Base-by-base conservation (phyloP, 2,329 filamentous ascomycete species). In the Aspergillus carbonarius region DNA sequence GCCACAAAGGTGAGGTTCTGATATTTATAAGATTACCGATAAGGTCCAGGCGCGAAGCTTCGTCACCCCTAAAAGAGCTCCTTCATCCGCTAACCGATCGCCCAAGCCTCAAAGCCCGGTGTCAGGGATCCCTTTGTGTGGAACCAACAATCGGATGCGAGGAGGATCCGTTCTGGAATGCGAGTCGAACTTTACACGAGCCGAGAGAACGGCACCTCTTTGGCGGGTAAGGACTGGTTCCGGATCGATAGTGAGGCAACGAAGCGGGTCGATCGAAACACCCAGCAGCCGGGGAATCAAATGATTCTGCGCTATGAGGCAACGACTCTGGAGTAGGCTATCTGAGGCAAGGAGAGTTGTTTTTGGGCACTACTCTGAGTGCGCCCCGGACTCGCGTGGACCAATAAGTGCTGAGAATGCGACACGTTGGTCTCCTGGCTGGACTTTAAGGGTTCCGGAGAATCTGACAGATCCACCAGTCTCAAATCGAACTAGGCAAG, bases 131-230 rank as follows among this genome's bases (percentile, higher is more conserved):
- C 52, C 35, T 46, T 27, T 27, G 37, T 18, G 44, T 50, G 32
- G 50, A 50, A 35, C 59, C 54, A 54, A 47, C 39, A 57, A 60
- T 47, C 55, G 44, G 60, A 58, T 54, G 58, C 37, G 58, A 54
- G 46, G 59, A 54, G 50, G 59, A 59, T 63, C 57, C 32, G 46
- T 66, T 68, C 65, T 68, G 60, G 66, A 67, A 68, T 61, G 54
- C 55, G 57, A 60, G 56, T 63, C 52, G 57, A 60, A 62, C 32
- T 40, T 54, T 58, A 58, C 64, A 65, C 60, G 65, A 61, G 66
- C 63, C 52, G 48, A 50, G 57, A 63, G 18, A 42, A 48, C 39
- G 58, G 52, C 54, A 55, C 55, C 63, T 68, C 59, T 64, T 64
- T 66, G 64, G 66, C 53, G 60, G 59, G 52, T 44, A 55, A 53